Evolutionary conservation across 202 grass and related monocot species (phyloP).

Genomic region (Setaria viridis): DNA sequence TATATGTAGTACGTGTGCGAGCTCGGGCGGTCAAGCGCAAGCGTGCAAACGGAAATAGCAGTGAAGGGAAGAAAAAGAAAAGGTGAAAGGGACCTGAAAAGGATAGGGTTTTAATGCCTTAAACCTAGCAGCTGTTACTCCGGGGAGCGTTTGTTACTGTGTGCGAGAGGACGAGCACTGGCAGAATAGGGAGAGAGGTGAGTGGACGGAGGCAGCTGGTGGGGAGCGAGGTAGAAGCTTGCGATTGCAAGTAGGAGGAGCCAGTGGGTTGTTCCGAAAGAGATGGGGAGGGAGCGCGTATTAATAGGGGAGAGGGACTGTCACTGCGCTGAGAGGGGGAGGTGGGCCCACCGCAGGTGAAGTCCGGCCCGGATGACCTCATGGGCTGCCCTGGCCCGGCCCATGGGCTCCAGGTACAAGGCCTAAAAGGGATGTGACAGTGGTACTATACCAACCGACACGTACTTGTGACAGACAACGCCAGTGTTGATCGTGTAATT

Average conservation of each 20-base stretch:
- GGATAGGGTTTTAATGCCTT: conserved; percentile 19
- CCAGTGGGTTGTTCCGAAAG: conserved; percentile 40
- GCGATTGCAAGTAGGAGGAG: conserved; percentile 2
- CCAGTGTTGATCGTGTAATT: neutral
- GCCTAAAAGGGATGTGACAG: neutral
- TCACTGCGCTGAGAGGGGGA: neutral
- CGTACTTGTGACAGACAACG: neutral
- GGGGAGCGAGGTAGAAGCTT: neutral
- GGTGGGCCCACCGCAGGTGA: conserved; percentile 32
- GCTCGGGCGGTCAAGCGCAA: conserved; percentile 12
- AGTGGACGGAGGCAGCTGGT: neutral
- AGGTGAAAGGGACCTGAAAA: conserved; percentile 38
- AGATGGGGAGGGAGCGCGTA: conserved; percentile 28
- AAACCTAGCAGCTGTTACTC: neutral
- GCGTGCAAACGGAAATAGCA: conserved; percentile 24
- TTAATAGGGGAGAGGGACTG: conserved; percentile 53
- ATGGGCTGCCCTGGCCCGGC: conserved; percentile 12
- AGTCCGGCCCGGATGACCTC: neutral
- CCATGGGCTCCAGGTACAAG: conserved; percentile 46
- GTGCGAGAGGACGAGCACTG: neutral
- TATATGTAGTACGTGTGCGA: neutral
- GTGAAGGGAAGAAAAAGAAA: conserved; percentile 1
- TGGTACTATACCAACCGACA: neutral
- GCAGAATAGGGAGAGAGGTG: neutral
- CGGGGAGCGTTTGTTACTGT: neutral